A percentile compares a stretch with the other conserved stretches of the same genome.
These are phyloP conservation scores for Bauhinia variegata DNA, from an alignment of 306 rosid species.

Conservation along the genomic window DNA sequence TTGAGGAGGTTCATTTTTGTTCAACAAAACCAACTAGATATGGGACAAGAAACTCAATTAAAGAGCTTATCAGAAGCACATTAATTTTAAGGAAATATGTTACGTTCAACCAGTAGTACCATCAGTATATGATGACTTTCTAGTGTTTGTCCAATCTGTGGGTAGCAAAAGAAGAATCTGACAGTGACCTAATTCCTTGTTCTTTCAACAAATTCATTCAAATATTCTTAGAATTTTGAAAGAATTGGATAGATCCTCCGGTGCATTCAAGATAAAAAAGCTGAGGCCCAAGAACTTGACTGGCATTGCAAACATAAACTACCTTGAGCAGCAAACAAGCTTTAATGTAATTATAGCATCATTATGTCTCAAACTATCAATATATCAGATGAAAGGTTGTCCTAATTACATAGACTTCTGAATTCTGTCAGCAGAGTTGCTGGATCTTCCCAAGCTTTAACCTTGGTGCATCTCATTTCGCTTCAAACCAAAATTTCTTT, in stretches of 20 bases:
- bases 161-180: slow-evolving; percentile 6
- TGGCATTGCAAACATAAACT: not conserved
- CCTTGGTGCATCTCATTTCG: not conserved
- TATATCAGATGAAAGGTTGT: not conserved
- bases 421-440: slow-evolving; percentile 1
- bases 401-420: not conserved
- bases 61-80: slow-evolving; percentile 5
- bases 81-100: slow-evolving; percentile 1
- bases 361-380: not conserved
- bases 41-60: not conserved
- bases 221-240: slow-evolving; percentile 17
- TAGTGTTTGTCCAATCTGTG: not conserved
- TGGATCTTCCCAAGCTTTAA: slow-evolving; percentile 7
- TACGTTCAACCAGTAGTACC: not conserved
- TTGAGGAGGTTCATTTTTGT: not conserved
- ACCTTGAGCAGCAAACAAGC: slow-evolving; percentile 7
- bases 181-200: slow-evolving; percentile 1
- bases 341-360: not conserved
- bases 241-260: slow-evolving; percentile 5
- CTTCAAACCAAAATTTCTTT: not conserved
- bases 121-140: not conserved
- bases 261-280: not conserved
- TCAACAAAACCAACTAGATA: slow-evolving; percentile 11
- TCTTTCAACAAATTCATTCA: slow-evolving; percentile 7
- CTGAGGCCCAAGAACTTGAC: slow-evolving; percentile 4